Base-by-base conservation (phyloP, 495 filamentous ascomycete genomes). In the Aspergillus taichungensis region DNA sequence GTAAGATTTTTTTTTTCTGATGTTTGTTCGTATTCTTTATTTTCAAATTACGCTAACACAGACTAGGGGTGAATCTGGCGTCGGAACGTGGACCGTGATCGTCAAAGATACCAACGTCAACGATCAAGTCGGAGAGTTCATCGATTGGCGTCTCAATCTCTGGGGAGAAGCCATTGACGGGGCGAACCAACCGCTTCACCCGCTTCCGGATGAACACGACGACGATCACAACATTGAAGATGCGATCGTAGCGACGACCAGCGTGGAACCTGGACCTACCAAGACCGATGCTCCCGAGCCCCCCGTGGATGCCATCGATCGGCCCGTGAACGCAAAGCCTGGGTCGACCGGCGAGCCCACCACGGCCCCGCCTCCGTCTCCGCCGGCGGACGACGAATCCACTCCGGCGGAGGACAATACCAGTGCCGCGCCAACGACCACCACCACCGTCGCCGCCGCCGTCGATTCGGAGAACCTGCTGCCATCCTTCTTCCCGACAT, bases 401-500 rank as follows among this genome's bases (percentile, higher is more conserved):
- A 42, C 52, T 13, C 48, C 52, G 31, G 56, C 52, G 14, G 53
- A 53, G n/a, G 53, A 53, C 8, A 51, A 69, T 30, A 54, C 73
- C 31, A 48, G 56, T 37, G 52, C 64, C 9, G 57, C 68, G 8
- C 56, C 67, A 52, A 75, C 78, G 3, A 52, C 66, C 14, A 57
- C 76, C 31, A 45, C 67, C 8, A 73, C 74, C 0, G 59, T 70
- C 3, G 48, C 54, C 18, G 18, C 74, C 0, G 59, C 70, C 3
- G 48, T 53, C 18, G 18, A 24, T 5, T 54, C 61, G 11, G 68
- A 71, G 37, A 80, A 76, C 58, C 85, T 94, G 62, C 72, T 96
- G 34, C 87, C 88, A 3, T 88, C 85, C 8, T 94, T 89, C 72
- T 83, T 98, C 51, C 91, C 92, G 6, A 94, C 88, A n/a, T 94